Base-by-base conservation (phyloP, 352 stramenopile species). In the Discostella stelligera region DNA sequence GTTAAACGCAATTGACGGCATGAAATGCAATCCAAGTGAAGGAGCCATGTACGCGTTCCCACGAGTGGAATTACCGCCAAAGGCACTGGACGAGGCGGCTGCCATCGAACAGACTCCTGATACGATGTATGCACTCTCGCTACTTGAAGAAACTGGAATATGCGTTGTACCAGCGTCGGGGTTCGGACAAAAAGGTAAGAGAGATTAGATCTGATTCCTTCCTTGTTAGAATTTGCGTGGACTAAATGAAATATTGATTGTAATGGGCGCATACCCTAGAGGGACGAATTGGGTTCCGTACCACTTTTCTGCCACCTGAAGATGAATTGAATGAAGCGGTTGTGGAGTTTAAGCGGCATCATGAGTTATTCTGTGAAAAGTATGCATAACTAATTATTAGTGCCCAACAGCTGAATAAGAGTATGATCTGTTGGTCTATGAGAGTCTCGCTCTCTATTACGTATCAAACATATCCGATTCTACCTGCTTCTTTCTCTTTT, bases 1-100 rank as follows among this genome's bases (percentile, higher is more conserved):
- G 3, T 95, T 98, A 41, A 98, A 98, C 84, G 74, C 94, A 48
- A 93, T 99, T 54, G 94, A 98, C 32, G 97, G 97, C 39, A 95
- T 99, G 59, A 97, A 92, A 16, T 99, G 97, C 85, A 96, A 98
- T 61, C 93, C 96, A 69, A 95, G 96, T 2, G 95, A 99, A 79
- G 97, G 97, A 55, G 95, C 97, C 4, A 97, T 99, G 95, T 99
- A 99, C 90, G 98, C 96, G 63, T 99, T 99, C 89, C 97, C 97
- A 11, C 59, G 41, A 21, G 81, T 93, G 32, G 41, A 87, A 49
- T 56, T 99, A 53, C 94, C 97, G 14, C 10, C 82, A 37, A 87
- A 82, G 37, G 91, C 91, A 20, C 76, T 98, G 41, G 91, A 92
- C 30, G 93, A 87, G 14, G 95, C 95, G 0, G 87, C 91, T 61